Conservation (phyloP, 78 protist species). For the Capsaspora owczarzaki region DNA sequence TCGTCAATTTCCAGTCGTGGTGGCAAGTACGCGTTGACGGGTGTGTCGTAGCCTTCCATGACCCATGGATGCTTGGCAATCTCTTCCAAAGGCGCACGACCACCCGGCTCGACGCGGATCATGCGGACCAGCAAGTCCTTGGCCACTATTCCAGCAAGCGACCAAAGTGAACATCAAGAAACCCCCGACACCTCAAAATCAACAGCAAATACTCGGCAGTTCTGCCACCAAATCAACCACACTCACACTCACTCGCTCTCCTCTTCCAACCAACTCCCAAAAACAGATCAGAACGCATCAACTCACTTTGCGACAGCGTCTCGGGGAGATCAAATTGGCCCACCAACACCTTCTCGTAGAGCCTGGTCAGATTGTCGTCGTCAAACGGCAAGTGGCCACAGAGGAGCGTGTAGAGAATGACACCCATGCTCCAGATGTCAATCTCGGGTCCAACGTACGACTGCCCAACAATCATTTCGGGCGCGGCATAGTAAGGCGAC, state of each 20-base stretch:
- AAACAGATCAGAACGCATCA: background rate
- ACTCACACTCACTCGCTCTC: too few species aligned
- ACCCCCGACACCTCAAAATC: too few species aligned
- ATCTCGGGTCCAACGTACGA: conserved; percentile 28
- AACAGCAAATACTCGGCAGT: too few species aligned
- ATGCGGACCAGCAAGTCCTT: background rate
- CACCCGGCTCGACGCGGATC: background rate
- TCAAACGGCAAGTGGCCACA: conserved; percentile 97
- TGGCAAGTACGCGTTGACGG: background rate
- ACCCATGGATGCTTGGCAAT: conserved; percentile 29
- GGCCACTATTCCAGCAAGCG: too few species aligned
- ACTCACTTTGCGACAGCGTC: background rate
- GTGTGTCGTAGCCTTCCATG: background rate
- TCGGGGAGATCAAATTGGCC: background rate
- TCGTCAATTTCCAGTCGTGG: background rate
- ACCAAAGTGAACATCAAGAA: too few species aligned
- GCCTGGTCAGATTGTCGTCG: conserved; percentile 36
- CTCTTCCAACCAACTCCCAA: too few species aligned
- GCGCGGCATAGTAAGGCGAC: conserved; percentile 61
- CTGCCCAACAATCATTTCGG: conserved; percentile 53
- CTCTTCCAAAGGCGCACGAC: background rate
- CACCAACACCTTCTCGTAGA: background rate
- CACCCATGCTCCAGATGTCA: conserved; percentile 28
- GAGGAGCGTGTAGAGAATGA: conserved; percentile 69
- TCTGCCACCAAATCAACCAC: too few species aligned